Conservation (phyloP, 305 asterid species). For the Solanum hybrid region DNA sequence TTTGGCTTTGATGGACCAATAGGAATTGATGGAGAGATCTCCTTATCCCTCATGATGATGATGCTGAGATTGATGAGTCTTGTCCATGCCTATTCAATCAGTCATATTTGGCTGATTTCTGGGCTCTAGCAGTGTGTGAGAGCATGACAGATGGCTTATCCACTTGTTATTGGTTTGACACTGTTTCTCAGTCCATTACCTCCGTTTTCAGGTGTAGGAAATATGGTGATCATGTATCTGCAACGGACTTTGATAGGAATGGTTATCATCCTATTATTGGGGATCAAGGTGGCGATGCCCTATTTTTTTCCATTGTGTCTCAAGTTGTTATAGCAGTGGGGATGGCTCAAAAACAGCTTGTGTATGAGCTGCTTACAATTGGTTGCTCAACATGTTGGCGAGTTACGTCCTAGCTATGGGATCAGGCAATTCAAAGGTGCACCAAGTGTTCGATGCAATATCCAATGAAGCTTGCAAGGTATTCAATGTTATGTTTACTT, state of each 20-base stretch:
- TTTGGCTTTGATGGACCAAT: background rate
- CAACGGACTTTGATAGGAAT: background rate
- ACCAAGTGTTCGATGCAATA: background rate
- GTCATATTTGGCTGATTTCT: background rate
- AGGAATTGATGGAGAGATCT: background rate
- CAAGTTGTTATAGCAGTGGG: background rate
- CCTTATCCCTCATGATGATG: background rate
- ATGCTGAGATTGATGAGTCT: background rate
- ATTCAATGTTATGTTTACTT: background rate
- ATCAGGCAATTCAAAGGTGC: background rate
- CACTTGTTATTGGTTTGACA: background rate
- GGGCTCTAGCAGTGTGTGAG: background rate
- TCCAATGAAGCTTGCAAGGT: background rate
- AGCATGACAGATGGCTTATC: background rate
- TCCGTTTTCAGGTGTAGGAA: background rate
- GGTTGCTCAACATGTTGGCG: background rate
- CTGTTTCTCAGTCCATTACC: background rate
- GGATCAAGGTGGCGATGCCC: background rate
- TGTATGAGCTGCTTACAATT: background rate
- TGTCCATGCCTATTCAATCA: background rate
- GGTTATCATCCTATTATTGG: background rate
- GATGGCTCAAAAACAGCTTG: background rate
- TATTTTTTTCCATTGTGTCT: background rate
- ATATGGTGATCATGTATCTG: background rate
- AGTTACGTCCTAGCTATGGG: background rate